Conservation (phyloP, 192 early-diverging fungal species). For the Coemansia sp. region DNA sequence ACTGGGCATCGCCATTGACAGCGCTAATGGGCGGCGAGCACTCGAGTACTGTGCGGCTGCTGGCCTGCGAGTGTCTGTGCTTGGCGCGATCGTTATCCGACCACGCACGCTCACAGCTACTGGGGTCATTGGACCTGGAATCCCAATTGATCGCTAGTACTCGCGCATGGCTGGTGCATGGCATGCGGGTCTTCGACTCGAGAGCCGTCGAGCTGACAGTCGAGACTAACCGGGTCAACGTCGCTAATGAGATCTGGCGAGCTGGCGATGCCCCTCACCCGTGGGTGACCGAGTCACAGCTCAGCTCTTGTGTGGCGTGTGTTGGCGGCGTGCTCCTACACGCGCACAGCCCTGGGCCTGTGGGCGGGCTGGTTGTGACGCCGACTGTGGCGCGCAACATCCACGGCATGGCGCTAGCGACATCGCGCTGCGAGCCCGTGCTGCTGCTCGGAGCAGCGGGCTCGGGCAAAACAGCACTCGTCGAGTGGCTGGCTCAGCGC, state of each 20-base stretch:
- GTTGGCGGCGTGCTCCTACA: conserved; percentile 54
- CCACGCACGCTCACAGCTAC: conserved; percentile 24
- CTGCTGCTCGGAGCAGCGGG: conserved; percentile 86
- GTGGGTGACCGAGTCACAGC: conserved; percentile 27
- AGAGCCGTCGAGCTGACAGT: conserved; percentile 16
- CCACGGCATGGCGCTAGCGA: conserved; percentile 79
- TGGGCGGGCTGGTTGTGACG: conserved; percentile 71
- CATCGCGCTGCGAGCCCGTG: conserved; percentile 86
- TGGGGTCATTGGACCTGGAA: conserved; percentile 10
- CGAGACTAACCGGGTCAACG: conserved; percentile 8
- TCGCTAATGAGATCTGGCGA: conserved; percentile 19
- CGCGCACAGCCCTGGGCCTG: conserved; percentile 26
- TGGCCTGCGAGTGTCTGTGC: conserved; percentile 47
- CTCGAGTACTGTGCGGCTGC: conserved; percentile 14
- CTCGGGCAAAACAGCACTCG: conserved; percentile 86
- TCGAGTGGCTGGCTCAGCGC: conserved; percentile 83
- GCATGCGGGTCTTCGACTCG: conserved; percentile 25
- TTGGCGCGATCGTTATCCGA: conserved; percentile 29
- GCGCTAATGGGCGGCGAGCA: conserved; percentile 29
- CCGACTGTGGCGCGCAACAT: conserved; percentile 77
- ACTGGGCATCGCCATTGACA: conserved; percentile 35
- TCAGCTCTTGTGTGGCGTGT: conserved; percentile 41
- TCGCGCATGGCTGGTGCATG: conserved; percentile 34
- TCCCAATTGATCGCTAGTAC: conserved; percentile 9
- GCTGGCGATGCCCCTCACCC: neutral